phyloP scores from a whole-genome alignment of 176 grass and related monocot species.

The Leersia perrieri region DNA sequence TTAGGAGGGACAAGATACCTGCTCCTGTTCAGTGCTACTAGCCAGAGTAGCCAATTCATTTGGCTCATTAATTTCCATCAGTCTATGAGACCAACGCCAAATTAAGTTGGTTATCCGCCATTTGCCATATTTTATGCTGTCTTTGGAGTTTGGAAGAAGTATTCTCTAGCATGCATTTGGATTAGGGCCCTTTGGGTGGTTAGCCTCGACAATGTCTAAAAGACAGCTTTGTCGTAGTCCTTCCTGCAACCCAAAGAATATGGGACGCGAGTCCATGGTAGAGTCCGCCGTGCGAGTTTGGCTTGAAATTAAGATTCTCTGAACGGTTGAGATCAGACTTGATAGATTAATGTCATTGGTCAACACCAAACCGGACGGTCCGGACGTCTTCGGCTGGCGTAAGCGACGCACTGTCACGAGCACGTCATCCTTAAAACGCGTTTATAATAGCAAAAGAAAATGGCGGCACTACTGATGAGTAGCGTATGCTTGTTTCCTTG shows the following conservation, averaged over 20 bases:
- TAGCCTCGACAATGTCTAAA: background rate
- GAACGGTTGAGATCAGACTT: conserved; percentile 5
- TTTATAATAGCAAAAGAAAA: background rate
- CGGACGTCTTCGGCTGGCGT: background rate
- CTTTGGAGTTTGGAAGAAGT: too few species aligned
- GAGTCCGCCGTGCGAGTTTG: background rate
- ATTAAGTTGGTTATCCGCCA: background rate
- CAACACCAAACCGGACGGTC: background rate
- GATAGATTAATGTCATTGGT: background rate
- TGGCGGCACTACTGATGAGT: background rate
- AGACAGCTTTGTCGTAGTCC: background rate
- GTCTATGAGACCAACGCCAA: background rate
- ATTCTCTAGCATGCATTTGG: background rate
- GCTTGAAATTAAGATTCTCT: background rate
- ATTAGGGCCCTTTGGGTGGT: too few species aligned
- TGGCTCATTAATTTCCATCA: background rate
- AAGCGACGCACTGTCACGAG: background rate
- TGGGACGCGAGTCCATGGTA: too few species aligned
- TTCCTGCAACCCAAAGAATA: too few species aligned
- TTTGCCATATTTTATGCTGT: background rate
- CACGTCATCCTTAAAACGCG: background rate
- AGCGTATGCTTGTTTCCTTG: too few species aligned
- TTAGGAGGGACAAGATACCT: background rate
- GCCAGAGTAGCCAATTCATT: background rate
- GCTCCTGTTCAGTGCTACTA: background rate